These are phyloP conservation scores for Eremothecium cymbalariae DNA, from an alignment of 1,139 yeast genomes.

Conservation along the genomic window DNA sequence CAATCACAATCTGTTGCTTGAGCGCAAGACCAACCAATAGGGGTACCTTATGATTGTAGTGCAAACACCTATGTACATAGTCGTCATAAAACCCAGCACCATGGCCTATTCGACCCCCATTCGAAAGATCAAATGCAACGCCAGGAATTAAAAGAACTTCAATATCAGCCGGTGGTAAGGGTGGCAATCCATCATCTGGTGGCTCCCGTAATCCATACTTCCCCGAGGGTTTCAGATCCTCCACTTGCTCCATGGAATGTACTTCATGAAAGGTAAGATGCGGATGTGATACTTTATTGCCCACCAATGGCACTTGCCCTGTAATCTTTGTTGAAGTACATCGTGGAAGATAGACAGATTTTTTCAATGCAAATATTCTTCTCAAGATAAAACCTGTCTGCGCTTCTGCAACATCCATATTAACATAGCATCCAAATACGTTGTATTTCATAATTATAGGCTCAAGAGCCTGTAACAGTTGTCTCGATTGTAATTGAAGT, in stretches of 20 bases:
- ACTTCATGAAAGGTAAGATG: conserved; percentile 55
- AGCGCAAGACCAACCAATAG: conserved; percentile 45
- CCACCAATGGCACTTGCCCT: conserved; percentile 17
- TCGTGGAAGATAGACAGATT: conserved; percentile 25
- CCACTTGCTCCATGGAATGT: conserved; percentile 37
- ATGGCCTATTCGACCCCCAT: conserved; percentile 66
- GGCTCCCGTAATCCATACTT: conserved; percentile 68
- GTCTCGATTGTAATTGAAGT: conserved; percentile 8
- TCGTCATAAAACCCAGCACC: conserved; percentile 93
- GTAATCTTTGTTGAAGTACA: conserved; percentile 25
- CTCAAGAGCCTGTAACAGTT: conserved; percentile 2
- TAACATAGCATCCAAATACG: conserved; percentile 26
- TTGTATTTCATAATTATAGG: conserved; percentile 2
- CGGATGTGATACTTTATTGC: conserved; percentile 24
- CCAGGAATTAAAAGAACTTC: conserved; percentile 82
- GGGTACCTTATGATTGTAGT: conserved; percentile 22
- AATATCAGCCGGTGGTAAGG: conserved; percentile 29
- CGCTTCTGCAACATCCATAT: conserved; percentile 29
- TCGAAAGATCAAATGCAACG: conserved; percentile 53
- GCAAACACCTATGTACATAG: conserved; percentile 42
- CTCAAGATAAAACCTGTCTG: conserved; percentile 21
- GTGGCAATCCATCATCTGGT: conserved; percentile 20
- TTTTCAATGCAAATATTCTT: conserved; percentile 15
- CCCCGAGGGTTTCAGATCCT: conserved; percentile 54
- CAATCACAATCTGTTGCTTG: conserved; percentile 51